Percentiles rank a stretch among this genome's conserved stretches.
phyloP scores from a whole-genome alignment of 2,329 filamentous ascomycete genomes.

The Aspergillus versicolor region DNA sequence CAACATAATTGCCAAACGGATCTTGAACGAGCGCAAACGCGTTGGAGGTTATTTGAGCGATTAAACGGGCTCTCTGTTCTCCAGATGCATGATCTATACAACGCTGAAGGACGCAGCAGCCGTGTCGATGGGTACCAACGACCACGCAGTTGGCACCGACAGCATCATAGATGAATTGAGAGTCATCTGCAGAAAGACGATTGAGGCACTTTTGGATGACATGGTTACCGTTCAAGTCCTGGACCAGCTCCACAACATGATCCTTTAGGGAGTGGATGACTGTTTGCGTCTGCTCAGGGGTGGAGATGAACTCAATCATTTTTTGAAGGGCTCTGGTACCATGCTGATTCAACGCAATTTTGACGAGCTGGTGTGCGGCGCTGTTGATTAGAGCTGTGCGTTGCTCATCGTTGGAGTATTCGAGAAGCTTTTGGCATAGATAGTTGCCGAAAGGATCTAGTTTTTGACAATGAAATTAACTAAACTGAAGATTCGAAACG shows the following conservation, averaged over 20 bases:
- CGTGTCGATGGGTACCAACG: constrained; percentile 94
- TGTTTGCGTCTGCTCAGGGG: constrained; percentile 76
- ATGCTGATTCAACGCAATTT: constrained; percentile 94
- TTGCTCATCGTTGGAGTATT: constrained; percentile 93
- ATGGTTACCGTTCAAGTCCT: constrained; percentile 97
- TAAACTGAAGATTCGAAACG: neutral
- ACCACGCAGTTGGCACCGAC: constrained; percentile 83
- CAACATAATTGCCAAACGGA: constrained; percentile 97
- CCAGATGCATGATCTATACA: constrained; percentile 97
- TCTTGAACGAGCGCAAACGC: constrained; percentile 91
- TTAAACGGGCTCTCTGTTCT: constrained; percentile 81
- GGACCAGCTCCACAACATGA: constrained; percentile 89
- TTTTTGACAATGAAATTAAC: constrained; percentile 20
- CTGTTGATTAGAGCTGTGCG: constrained; percentile 90
- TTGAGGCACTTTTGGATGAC: constrained; percentile 99
- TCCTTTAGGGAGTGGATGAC: constrained; percentile 82
- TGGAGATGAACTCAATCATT: constrained; percentile 98
- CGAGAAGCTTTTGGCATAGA: constrained; percentile 95
- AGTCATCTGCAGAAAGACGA: constrained; percentile 78
- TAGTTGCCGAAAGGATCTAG: constrained; percentile 96
- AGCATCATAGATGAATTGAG: constrained; percentile 95
- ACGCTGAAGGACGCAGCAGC: constrained; percentile 95
- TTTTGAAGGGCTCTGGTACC: constrained; percentile 95
- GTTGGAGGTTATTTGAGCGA: constrained; percentile 81
- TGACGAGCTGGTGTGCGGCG: constrained; percentile 80